Base-by-base conservation (phyloP, 306 rosid species). In the Notholithocarpus densiflorus region DNA sequence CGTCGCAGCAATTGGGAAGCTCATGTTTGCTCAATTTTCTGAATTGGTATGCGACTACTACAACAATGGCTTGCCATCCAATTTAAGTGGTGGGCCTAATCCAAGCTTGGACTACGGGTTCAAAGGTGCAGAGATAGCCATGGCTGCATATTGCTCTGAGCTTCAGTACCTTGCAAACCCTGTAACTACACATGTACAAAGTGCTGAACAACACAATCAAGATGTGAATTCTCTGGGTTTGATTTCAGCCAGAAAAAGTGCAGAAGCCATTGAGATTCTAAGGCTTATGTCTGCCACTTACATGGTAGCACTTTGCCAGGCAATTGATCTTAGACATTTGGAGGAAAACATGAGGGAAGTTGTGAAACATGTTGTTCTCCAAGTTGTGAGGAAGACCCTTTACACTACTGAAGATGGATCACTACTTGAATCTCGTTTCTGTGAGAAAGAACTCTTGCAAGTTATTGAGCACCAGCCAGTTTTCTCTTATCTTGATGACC, bases 111-210 rank as follows among this genome's bases (percentile, higher is more conserved):
- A 83, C 32, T 83, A 83, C 10, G 86, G 86, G 6, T 75, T 83
- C 77, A 83, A 78, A 74, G 86, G 86, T 1, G 86, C 86, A 1
- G 86, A 82, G 48, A 74, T 82, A 31, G 86, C 86, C 76, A 82
- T 83, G 86, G 86, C 86, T 14, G 72, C 86, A 11, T 83, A 83
- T n/a, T 83, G 86, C 62, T 83, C 86, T 4, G 86, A 83, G 74
- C 83, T 83, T 4, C 86, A 83, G 59, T 78, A 78, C 77, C 15
- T 83, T 21, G 83, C 83, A 6, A 83, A 83, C 57, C 86, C 83
- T 4, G 86, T 83, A 14, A 83, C 86, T 6, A 83, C 80, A 0
- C 86, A 83, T 15, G 86, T 79, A 14, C 86, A 79, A 5, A 83
- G 86, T 61, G 86, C 86, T 3, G 86, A 83, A 10, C 86, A 83